Evolutionary conservation across 2,329 filamentous ascomycete genomes (phyloP), one percentile per base, ranked within the genome.

Genomic region (Sphaerulina musiva): DNA sequence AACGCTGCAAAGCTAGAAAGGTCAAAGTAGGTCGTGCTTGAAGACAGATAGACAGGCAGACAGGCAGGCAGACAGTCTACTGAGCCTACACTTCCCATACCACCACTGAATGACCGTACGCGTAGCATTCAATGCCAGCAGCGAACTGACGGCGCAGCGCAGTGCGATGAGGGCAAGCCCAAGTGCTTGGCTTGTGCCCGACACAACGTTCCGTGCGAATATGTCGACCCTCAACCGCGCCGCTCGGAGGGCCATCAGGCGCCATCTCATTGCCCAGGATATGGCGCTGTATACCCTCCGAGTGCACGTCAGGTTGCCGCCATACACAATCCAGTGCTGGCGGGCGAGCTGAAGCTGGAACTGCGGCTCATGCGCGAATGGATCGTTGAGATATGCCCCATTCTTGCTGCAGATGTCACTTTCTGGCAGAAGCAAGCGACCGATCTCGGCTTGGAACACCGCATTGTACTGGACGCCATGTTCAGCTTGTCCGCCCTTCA

Each of bases 341-440:
- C 48, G 10, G 34, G 29, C 32, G 58, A 63, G 46, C 57, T 53
- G 2, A 43, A 48, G 12, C 56, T 65, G 8, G 64, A 66, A 49
- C 51, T 64, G 10, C 56, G 53, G 10, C 57, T 66, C 23, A 66
- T 65, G 60, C 62, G 64, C 42, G 50, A 64, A 39, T 66, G 64
- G 64, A 65, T 60, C 12, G 55, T 61, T 4, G 59, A 62, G 29
- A 60, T 59, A 9, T 61, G 52, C 42, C 44, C 59, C 26, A 59
- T 51, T 17, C 62, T 66, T 45, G 60, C 62, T n/a, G 56, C 57
- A 8, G 55, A 56, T 6, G 45, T 57, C 40, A 59, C 64, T 8
- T 66, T 63, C 55, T 65, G 63, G 62, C 49, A 54, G 38, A 61
- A 44, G 20, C 58, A 64, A 41, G 63, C 59, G 4, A 63, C 64